Evolutionary conservation across 306 rosid genomes (phyloP).

Genomic region (Mucuna pruriens): DNA sequence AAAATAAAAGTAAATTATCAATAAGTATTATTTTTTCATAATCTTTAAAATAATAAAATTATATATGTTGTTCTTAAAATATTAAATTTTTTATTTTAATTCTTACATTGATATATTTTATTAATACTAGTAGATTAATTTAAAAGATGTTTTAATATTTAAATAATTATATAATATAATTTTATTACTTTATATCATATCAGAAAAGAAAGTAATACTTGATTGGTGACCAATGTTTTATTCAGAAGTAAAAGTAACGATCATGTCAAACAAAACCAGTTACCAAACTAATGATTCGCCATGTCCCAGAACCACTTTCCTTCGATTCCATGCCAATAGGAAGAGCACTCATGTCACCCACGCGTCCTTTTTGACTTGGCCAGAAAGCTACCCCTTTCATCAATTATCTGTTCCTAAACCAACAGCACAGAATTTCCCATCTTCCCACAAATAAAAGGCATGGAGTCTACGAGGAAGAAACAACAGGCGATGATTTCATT

Average conservation of each 20-base stretch:
- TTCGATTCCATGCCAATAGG: background rate
- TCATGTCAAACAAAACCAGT: background rate
- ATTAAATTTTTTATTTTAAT: no score
- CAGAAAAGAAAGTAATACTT: no score
- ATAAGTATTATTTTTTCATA: no score
- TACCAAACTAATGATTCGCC: background rate
- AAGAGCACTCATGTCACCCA: conserved; percentile 21
- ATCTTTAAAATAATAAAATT: no score
- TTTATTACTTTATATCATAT: no score
- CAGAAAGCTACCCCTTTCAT: conserved; percentile 20
- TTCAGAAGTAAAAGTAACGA: background rate
- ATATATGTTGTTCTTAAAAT: no score
- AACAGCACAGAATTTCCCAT: background rate
- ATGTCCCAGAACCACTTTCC: background rate
- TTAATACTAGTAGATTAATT: no score
- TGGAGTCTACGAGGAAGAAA: background rate
- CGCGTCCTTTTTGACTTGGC: conserved; percentile 24
- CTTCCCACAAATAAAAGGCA: background rate
- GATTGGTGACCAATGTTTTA: no score
- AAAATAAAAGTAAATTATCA: no score
- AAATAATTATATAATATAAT: no score
- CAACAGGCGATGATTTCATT: conserved; percentile 16
- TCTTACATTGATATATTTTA: no score
- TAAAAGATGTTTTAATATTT: no score
- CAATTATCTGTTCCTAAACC: background rate